Conservation (phyloP, 2,329 filamentous ascomycete species). For the Aspergillus felis region DNA sequence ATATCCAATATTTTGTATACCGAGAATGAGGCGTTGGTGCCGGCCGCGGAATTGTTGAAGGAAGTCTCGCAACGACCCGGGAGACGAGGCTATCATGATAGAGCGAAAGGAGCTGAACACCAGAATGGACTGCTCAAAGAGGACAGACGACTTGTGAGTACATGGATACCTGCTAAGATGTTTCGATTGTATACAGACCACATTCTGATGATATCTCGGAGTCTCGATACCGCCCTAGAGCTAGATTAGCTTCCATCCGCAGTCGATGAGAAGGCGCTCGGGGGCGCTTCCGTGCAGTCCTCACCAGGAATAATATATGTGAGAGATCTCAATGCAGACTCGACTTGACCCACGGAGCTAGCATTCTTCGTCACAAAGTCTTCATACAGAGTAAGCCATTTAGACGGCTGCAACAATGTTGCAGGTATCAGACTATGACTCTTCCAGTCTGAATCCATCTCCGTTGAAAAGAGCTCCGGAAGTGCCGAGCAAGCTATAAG, state of each 20-base stretch:
- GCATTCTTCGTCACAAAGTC: conserved; percentile 95
- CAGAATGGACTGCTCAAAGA: conserved; percentile 64
- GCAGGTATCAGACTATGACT: conserved; percentile 25
- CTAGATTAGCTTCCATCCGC: conserved; percentile 2
- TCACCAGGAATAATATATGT: conserved; percentile 89
- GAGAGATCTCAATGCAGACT: conserved; percentile 84
- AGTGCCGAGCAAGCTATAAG: not conserved
- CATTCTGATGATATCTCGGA: conserved; percentile 94
- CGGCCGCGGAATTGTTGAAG: conserved; percentile 47
- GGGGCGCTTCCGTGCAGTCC: not conserved
- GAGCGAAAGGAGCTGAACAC: conserved; percentile 82
- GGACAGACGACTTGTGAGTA: not conserved
- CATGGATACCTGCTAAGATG: not conserved
- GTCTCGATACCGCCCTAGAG: conserved; percentile 53
- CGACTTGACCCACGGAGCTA: conserved; percentile 89
- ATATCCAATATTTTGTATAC: conserved; percentile 62
- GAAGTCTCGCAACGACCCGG: conserved; percentile 56
- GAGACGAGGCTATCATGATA: conserved; percentile 89
- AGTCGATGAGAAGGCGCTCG: not conserved
- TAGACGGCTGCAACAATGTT: conserved; percentile 34
- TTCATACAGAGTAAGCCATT: conserved; percentile 39
- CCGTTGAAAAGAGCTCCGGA: conserved; percentile 7
- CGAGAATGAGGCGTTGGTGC: conserved; percentile 56
- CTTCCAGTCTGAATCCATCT: conserved; percentile 32
- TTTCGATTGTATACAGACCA: conserved; percentile 41